Percentiles rank a stretch among this genome's conserved stretches.
These are phyloP conservation scores for Phyllosticta paracitricarpa DNA, from an alignment of 2,329 filamentous ascomycete species.

Conservation along the genomic window DNA sequence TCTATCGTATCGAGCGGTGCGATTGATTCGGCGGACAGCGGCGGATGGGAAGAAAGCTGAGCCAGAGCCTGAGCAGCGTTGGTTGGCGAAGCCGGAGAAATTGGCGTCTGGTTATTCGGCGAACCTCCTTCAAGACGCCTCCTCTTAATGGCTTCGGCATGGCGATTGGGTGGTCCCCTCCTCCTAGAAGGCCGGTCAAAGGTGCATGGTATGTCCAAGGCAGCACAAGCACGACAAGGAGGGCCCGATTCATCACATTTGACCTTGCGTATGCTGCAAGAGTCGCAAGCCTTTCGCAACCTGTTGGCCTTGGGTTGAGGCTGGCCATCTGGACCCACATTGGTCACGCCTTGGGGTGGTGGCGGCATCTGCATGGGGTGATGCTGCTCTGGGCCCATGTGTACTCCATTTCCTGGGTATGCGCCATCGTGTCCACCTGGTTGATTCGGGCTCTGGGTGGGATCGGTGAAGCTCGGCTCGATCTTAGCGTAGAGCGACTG, in stretches of 20 bases:
- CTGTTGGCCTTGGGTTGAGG: slow-evolving; percentile 25
- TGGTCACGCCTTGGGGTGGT: slow-evolving; percentile 6
- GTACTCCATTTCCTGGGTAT: slow-evolving; percentile 5
- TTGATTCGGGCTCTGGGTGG: slow-evolving; percentile 4
- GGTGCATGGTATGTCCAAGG: slow-evolving; percentile 57
- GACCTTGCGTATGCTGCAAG: slow-evolving; percentile 33
- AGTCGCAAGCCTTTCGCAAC: slow-evolving; percentile 32
- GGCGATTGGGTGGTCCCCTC: slow-evolving; percentile 55
- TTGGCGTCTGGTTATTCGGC: slow-evolving; percentile 32
- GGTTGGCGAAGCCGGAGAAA: slow-evolving; percentile 41
- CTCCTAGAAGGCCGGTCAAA: slow-evolving; percentile 54
- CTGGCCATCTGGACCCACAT: slow-evolving; percentile 10
- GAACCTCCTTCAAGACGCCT: slow-evolving; percentile 39
- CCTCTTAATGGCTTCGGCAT: slow-evolving; percentile 58
- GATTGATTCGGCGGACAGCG: slow-evolving; percentile 56
- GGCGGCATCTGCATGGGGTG: slow-evolving; percentile 7
- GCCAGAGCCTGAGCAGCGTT: slow-evolving; percentile 44
- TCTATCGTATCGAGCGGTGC: slow-evolving; percentile 59
- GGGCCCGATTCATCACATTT: slow-evolving; percentile 57
- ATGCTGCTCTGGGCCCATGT: slow-evolving; percentile 6
- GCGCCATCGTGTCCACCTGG: slow-evolving; percentile 2
- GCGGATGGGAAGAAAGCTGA: slow-evolving; percentile 37
- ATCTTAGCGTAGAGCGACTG: slow-evolving; percentile 14
- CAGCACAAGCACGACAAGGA: slow-evolving; percentile 54
- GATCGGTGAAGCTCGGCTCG: slow-evolving; percentile 11